Base-by-base conservation (phyloP, 176 grass and related monocot species). In the Cymbopogon citratus region DNA sequence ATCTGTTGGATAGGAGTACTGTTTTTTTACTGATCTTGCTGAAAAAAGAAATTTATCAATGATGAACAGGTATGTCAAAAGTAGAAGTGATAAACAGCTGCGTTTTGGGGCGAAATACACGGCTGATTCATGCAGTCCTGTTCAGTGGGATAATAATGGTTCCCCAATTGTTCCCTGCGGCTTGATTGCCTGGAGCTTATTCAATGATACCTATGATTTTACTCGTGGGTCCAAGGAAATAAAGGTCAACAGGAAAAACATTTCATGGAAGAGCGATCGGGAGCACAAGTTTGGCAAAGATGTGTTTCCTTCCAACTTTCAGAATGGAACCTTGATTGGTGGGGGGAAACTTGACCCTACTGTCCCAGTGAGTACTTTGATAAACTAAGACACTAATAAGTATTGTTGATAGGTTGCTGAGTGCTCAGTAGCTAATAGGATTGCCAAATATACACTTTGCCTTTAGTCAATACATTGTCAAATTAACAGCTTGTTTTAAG, bases 261-360 rank as follows among this genome's bases (percentile, higher is more conserved):
- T 99, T 86, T 84, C 96, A 25, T 98, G 96, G 92, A 82, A 84
- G 82, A 95, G 96, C 71, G 96, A 98, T n/a, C 85, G 74, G 68
- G 85, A 93, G 52, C 90, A 88, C 33, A 99, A 90, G 69, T 99
- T 95, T 90, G 92, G 96, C 71, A 95, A 93, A 67, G 29, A 95
- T 95, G 89, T 99, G 19, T 90, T 93, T 86, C 92, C 96, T 74
- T 91, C 94, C 71, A 95, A 99, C 75, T 99, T 95, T 88, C 96
- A 95, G 80, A 95, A 99, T 87, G 92, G 91, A 66, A 89, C 88
- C 64, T 77, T 99, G 26, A 99, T 95, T 68, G 96, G 96, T 61
- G 96, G 92, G 44, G 91, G 87, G 28, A 93, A 79, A 77, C 96
- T 99, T 49, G 82, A 93, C 21, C 96, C 92, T 51, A 65, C 70